These are phyloP conservation scores for Zostera marina DNA, from an alignment of 116 monocot species.

Conservation along the genomic window DNA sequence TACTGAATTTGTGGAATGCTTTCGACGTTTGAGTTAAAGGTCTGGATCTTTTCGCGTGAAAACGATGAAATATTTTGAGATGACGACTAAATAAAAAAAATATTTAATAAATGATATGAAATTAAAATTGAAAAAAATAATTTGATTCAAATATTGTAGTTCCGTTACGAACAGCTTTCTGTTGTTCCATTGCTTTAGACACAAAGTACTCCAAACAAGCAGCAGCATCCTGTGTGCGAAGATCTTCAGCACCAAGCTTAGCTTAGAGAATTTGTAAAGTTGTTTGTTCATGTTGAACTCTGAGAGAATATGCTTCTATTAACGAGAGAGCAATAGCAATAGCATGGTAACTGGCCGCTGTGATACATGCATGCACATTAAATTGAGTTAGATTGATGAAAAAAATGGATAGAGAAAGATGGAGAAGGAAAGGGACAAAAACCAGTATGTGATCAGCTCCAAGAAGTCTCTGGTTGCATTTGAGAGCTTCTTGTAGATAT, in stretches of 20 bases:
- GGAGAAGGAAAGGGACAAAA: constrained; percentile 4
- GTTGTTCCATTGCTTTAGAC: constrained; percentile 86
- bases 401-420: not conserved
- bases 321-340: constrained; percentile 94
- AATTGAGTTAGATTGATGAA: not conserved
- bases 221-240: constrained; percentile 98
- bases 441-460: constrained; percentile 98
- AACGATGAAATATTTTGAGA: too few species aligned
- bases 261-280: constrained; percentile 85
- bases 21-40: too few species aligned
- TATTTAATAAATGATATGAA: too few species aligned
- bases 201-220: constrained; percentile 98
- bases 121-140: too few species aligned
- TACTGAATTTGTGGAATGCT: too few species aligned
- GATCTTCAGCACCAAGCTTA: constrained; percentile 89
- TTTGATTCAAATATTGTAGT: too few species aligned
- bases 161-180: constrained; percentile 91
- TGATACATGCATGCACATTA: not conserved
- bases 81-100: too few species aligned
- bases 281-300: constrained; percentile 96
- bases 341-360: constrained; percentile 97
- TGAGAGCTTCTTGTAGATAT: constrained; percentile 96
- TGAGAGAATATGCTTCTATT: constrained; percentile 91
- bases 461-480: constrained; percentile 85
- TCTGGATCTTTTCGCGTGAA: too few species aligned